Evolutionary conservation across 2,329 filamentous ascomycete genomes (phyloP).

Genomic region (Trichoderma harzianum): DNA sequence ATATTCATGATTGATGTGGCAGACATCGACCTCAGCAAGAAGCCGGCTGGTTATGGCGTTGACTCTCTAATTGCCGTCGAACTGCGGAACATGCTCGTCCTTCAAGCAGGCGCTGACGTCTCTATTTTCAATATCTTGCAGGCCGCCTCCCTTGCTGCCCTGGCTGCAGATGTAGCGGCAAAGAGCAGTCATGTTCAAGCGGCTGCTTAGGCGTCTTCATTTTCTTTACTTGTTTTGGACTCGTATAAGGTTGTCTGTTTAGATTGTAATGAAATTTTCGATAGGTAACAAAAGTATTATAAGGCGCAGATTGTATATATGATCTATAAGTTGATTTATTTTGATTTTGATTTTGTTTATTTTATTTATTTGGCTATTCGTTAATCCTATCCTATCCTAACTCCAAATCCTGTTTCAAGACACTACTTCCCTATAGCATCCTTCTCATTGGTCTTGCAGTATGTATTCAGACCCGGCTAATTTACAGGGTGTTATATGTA

Average conservation of each 20-base stretch:
- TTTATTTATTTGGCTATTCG: neutral
- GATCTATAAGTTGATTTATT: too few species aligned
- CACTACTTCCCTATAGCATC: neutral
- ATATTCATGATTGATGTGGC: neutral
- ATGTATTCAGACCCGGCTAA: neutral
- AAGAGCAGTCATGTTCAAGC: neutral
- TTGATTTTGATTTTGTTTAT: neutral
- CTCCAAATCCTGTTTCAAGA: neutral
- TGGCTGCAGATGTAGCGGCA: neutral
- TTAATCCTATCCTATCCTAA: neutral
- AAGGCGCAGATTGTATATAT: neutral
- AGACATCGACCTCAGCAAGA: neutral
- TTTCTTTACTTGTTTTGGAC: neutral
- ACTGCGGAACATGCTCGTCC: neutral
- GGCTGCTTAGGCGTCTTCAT: neutral
- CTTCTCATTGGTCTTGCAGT: neutral
- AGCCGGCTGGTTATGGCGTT: neutral
- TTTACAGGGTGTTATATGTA: neutral
- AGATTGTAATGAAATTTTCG: fast-evolving
- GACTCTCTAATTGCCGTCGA: neutral
- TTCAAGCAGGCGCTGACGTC: neutral
- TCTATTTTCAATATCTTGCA: neutral
- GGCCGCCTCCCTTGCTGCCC: neutral
- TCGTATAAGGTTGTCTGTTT: neutral
- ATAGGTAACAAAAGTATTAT: neutral